Percentiles rank a stretch among this genome's conserved stretches.
Evolutionary conservation across 352 stramenopile species (phyloP).

Genomic region (Pilasporangium apinafurcum): DNA sequence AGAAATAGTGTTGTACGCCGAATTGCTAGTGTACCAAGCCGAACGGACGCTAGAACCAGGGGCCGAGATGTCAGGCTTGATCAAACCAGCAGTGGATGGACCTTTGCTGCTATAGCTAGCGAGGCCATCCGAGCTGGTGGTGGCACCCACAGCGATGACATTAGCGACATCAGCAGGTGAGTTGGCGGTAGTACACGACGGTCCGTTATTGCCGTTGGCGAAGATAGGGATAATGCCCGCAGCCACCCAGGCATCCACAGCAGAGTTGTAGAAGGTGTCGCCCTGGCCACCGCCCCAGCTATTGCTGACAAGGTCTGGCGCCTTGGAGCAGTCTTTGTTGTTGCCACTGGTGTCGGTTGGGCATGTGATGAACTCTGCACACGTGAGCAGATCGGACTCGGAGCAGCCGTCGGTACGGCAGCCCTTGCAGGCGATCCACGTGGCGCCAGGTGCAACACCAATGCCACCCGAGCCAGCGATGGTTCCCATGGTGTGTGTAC

Average conservation of each 20-base stretch:
- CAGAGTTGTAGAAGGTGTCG: constrained; percentile 5
- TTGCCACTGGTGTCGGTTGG: constrained; percentile 13
- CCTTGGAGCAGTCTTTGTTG: constrained; percentile 20
- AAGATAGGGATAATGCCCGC: constrained; percentile 26
- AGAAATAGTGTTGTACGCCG: constrained; percentile 2
- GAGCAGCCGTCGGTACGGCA: constrained; percentile 16
- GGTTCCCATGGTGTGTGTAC: constrained; percentile 43
- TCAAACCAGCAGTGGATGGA: constrained; percentile 3
- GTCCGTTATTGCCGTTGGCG: constrained; percentile 18
- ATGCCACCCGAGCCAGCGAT: constrained; percentile 30
- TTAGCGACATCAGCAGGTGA: constrained; percentile 13
- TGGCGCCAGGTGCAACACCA: constrained; percentile 33
- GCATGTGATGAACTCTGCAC: constrained; percentile 21
- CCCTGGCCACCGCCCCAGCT: constrained; percentile 18
- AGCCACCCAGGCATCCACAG: constrained; percentile 13
- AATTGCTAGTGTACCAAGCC: not conserved
- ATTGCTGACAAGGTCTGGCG: constrained; percentile 28
- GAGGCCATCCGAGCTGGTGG: constrained; percentile 9
- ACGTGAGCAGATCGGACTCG: constrained; percentile 12
- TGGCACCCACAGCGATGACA: constrained; percentile 22
- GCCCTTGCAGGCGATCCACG: constrained; percentile 47
- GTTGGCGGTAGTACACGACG: constrained; percentile 9
- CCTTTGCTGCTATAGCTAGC: constrained; percentile 20
- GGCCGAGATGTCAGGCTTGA: constrained; percentile 15
- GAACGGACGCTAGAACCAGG: constrained; percentile 7